phyloP scores from a whole-genome alignment of 2,329 filamentous ascomycete genomes.

The Scedosporium aurantiacum region DNA sequence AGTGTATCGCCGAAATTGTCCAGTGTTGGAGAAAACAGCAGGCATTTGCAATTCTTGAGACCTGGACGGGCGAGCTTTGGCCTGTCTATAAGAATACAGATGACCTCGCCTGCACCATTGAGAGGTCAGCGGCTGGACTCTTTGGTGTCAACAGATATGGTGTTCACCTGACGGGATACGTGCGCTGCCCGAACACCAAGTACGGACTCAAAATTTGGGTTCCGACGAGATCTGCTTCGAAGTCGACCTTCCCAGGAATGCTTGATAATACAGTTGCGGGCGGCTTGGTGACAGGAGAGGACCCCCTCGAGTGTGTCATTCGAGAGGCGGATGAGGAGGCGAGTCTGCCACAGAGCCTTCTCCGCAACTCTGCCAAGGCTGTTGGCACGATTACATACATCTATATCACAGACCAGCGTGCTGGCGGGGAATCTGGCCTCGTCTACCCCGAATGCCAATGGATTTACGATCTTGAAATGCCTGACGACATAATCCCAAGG shows the following conservation, averaged over 20 bases:
- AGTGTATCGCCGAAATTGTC: slow-evolving; percentile 43
- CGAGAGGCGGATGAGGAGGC: slow-evolving; percentile 88
- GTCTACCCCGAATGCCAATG: slow-evolving; percentile 89
- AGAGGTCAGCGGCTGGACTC: slow-evolving; percentile 62
- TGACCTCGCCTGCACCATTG: slow-evolving; percentile 60
- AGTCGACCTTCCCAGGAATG: slow-evolving; percentile 84
- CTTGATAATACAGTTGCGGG: slow-evolving; percentile 88
- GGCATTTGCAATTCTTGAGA: slow-evolving; percentile 61
- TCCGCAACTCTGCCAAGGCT: slow-evolving; percentile 47
- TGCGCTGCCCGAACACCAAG: slow-evolving; percentile 26
- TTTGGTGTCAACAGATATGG: slow-evolving; percentile 71
- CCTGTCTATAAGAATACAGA: slow-evolving; percentile 56
- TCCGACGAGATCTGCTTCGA: slow-evolving; percentile 61
- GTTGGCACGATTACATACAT: slow-evolving; percentile 74
- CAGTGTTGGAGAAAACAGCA: slow-evolving; percentile 57
- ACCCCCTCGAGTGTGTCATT: slow-evolving; percentile 69
- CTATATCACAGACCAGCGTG: slow-evolving; percentile 62
- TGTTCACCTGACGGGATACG: slow-evolving; percentile 70
- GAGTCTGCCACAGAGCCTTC: slow-evolving; percentile 57
- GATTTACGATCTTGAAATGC: slow-evolving; percentile 78
- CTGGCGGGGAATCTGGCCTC: slow-evolving; percentile 70
- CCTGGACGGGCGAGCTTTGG: slow-evolving; percentile 75
- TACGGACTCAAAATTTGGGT: slow-evolving; percentile 72
- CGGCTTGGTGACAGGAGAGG: slow-evolving; percentile 68
- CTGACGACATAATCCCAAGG: slow-evolving; percentile 53